Conservation (phyloP, 1,284 basidiomycete species). For the Inonotus obliquus region DNA sequence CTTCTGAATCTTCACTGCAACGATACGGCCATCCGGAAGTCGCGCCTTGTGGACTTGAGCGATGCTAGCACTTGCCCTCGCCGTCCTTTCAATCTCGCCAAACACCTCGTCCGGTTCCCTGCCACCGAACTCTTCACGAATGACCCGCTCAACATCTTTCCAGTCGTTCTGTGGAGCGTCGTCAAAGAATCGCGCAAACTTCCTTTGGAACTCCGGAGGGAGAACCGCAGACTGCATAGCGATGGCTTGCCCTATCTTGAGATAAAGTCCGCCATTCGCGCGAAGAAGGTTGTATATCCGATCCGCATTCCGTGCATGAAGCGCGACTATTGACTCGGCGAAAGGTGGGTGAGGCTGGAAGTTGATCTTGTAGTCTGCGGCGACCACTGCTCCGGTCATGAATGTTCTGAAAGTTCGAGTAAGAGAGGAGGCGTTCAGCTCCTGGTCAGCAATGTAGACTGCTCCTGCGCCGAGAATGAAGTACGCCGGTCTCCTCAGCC, state of each 20-base stretch:
- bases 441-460: slow-evolving; percentile 8
- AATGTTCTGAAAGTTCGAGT: slow-evolving; percentile 12
- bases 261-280: slow-evolving; percentile 81
- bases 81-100: slow-evolving; percentile 65
- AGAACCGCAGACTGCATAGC: slow-evolving; percentile 82
- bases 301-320: slow-evolving; percentile 81
- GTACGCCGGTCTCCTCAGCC: background rate
- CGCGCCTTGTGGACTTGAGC: slow-evolving; percentile 85
- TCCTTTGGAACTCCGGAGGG: slow-evolving; percentile 75
- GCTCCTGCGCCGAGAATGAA: background rate
- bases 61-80: slow-evolving; percentile 82
- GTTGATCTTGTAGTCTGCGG: slow-evolving; percentile 81
- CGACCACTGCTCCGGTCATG: slow-evolving; percentile 42
- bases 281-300: slow-evolving; percentile 72
- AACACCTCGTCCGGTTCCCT: slow-evolving; percentile 72
- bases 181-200: slow-evolving; percentile 81
- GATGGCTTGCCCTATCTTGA: slow-evolving; percentile 85
- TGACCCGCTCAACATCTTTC: slow-evolving; percentile 63
- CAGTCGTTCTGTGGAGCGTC: slow-evolving; percentile 81
- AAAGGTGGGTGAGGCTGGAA: slow-evolving; percentile 55
- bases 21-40: slow-evolving; percentile 50
- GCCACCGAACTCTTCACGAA: slow-evolving; percentile 65
- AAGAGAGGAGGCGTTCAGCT: slow-evolving; percentile 12
- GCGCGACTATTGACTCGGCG: slow-evolving; percentile 62
- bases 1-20: slow-evolving; percentile 92